Conservation (phyloP, 164 flowering plant genomes). For the Vitis cinerea region DNA sequence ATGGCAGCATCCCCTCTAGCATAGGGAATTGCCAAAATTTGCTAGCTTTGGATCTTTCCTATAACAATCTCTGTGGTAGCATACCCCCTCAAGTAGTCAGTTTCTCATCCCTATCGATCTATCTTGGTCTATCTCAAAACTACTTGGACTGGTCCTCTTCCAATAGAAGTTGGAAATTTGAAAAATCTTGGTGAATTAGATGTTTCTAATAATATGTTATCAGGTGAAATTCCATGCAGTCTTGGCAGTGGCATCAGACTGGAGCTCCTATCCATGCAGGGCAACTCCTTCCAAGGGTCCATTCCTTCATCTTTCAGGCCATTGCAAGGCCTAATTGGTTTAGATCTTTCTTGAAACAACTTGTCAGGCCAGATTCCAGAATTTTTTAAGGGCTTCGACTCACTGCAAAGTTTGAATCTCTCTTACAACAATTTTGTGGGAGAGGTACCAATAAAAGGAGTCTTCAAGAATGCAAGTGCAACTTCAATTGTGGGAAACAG, state of each 20-base stretch:
- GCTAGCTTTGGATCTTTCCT: conserved; percentile 4
- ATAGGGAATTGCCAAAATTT: conserved; percentile 14
- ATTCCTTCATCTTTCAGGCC: conserved; percentile 23
- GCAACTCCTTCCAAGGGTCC: conserved; percentile 23
- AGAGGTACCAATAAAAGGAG: conserved; percentile 3
- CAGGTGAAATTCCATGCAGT: conserved; percentile 27
- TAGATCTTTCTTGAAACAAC: conserved; percentile 33
- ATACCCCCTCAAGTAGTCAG: conserved; percentile 19
- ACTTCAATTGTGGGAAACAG: conserved; percentile 2
- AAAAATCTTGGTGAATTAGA: not conserved
- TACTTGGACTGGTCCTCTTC: conserved; percentile 20
- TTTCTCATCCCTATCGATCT: conserved; percentile 5
- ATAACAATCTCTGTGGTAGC: conserved; percentile 23
- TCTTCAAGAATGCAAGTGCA: not conserved
- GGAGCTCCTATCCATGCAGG: conserved; percentile 7
- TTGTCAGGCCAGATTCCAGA: conserved; percentile 30
- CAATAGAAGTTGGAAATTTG: conserved; percentile 25
- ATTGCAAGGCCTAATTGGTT: conserved; percentile 7
- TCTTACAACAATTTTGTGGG: conserved; percentile 29
- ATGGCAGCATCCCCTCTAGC: conserved; percentile 24
- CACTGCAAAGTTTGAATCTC: conserved; percentile 23
- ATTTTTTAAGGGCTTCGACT: conserved; percentile 11
- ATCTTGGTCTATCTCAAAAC: conserved; percentile 9
- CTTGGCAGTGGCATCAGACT: conserved; percentile 18
- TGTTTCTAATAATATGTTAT: conserved; percentile 26